Evolutionary conservation across 371 early-diverging fungal genomes (phyloP), one percentile per base, ranked within the genome.

Genomic region (Saksenaea vasiformis): DNA sequence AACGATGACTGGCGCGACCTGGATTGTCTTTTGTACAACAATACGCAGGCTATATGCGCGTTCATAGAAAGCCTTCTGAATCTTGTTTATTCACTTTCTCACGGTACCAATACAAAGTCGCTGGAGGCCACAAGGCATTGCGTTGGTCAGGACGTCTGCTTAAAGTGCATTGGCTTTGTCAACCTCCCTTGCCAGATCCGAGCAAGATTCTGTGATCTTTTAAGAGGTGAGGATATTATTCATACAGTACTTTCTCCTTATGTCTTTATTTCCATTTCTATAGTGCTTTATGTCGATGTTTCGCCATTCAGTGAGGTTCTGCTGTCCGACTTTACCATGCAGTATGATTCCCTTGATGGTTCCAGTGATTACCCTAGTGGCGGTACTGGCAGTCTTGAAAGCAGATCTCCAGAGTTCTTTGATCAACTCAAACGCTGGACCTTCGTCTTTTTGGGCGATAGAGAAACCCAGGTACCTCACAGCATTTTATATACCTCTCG

Each of bases 201-300:
- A 15, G 71, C 79, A 1, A 65, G 61, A 13, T 83, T 77, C 60
- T 77, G 78, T 53, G 76, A 84, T 65, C 43, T 78, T 53, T 51
- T 86, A 10, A 59, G 71, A 80, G 81, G 83, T 82, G 62, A 24
- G 4, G 17, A 13, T 5, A 11, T 11, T 54, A n/a, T 17, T 35
- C 14, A 15, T 28, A 47, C n/a, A 54, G 11, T 26, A n/a, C 24
- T n/a, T n/a, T n/a, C n/a, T n/a, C n/a, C n/a, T 15, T 37, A 19
- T 3, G 10, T 4, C 39, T 11, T 47, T 19, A 38, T 24, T 10
- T 39, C n/a, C 27, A 9, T 13, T 34, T 28, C n/a, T 31, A 31
- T 65, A 73, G 77, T 62, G 3, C 54, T 73, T 5, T 73, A 72
- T 60, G 38, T 76, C 22, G 67, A 75, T 22, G 64, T 67, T 13